These are phyloP conservation scores for Begonia fuchsioides DNA, from an alignment of 306 rosid genomes.

Conservation along the genomic window DNA sequence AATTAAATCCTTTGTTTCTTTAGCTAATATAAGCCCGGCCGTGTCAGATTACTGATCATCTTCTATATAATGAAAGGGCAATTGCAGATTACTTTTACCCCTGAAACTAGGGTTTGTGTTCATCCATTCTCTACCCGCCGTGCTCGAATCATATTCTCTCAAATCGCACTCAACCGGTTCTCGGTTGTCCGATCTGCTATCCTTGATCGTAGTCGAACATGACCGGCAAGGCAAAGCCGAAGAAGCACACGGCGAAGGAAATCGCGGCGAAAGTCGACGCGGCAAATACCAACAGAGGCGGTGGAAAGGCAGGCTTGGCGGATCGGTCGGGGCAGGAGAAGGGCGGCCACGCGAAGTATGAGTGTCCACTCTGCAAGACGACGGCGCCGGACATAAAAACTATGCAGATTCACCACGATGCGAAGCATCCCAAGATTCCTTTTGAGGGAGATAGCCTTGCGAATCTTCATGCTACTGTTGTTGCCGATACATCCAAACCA, in stretches of 20 bases:
- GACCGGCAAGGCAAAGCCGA: conserved; percentile 99
- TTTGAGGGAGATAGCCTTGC: conserved; percentile 50
- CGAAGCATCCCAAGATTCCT: conserved; percentile 73
- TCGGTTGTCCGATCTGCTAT: conserved; percentile 4
- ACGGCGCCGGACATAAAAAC: conserved; percentile 85
- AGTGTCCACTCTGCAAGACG: conserved; percentile 82
- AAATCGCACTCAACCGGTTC: not conserved
- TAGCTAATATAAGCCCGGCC: too few species aligned
- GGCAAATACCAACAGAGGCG: conserved; percentile 91
- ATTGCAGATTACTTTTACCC: too few species aligned
- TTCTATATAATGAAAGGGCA: too few species aligned
- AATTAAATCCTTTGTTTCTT: too few species aligned
- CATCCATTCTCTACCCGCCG: too few species aligned
- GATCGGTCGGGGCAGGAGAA: conserved; percentile 62
- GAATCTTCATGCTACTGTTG: conserved; percentile 29
- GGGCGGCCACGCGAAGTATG: conserved; percentile 89
- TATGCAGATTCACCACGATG: conserved; percentile 95
- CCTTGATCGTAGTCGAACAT: conserved; percentile 19
- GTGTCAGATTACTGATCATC: too few species aligned
- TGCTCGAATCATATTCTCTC: too few species aligned
- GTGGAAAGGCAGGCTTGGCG: conserved; percentile 74
- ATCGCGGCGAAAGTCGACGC: conserved; percentile 75
- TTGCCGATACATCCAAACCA: conserved; percentile 24
- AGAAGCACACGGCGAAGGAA: conserved; percentile 99
- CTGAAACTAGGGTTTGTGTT: too few species aligned